Conservation (phyloP, 202 grass and related monocot species). For the Bolboschoenoplectus hybrid region DNA sequence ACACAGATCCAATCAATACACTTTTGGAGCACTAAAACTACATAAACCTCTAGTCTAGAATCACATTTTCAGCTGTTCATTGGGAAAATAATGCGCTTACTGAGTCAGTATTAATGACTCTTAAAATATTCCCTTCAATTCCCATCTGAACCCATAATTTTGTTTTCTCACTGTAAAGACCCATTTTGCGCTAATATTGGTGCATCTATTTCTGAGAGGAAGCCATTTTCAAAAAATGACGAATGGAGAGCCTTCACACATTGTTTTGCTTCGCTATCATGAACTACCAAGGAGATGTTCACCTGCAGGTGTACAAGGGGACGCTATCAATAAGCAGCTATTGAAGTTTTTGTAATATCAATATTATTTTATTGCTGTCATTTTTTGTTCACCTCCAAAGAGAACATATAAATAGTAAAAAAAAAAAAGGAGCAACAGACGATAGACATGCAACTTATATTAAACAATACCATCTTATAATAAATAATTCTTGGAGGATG, state of each 20-base stretch:
- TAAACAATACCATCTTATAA: too few species aligned
- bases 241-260: slow-evolving; percentile 83
- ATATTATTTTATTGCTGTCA: background rate
- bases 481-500: background rate
- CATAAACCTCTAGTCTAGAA: slow-evolving; percentile 12
- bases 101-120: background rate
- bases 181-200: slow-evolving; percentile 47
- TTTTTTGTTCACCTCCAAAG: background rate
- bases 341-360: background rate
- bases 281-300: slow-evolving; percentile 89
- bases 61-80: background rate
- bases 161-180: slow-evolving; percentile 19
- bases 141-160: background rate
- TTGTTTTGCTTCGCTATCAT: slow-evolving; percentile 79
- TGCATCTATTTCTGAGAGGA: slow-evolving; percentile 62
- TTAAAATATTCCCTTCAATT: background rate
- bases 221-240: slow-evolving; percentile 85
- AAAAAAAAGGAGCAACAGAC: background rate
- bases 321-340: slow-evolving; percentile 12
- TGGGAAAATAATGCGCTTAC: background rate
- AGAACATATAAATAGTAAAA: background rate
- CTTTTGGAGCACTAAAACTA: background rate
- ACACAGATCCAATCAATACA: background rate
- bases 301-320: slow-evolving; percentile 47
- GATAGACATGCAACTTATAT: too few species aligned